Percentiles rank a stretch among this genome's conserved stretches.
Conservation (phyloP, 2,329 filamentous ascomycete genomes). For the Macrophomina tecta region DNA sequence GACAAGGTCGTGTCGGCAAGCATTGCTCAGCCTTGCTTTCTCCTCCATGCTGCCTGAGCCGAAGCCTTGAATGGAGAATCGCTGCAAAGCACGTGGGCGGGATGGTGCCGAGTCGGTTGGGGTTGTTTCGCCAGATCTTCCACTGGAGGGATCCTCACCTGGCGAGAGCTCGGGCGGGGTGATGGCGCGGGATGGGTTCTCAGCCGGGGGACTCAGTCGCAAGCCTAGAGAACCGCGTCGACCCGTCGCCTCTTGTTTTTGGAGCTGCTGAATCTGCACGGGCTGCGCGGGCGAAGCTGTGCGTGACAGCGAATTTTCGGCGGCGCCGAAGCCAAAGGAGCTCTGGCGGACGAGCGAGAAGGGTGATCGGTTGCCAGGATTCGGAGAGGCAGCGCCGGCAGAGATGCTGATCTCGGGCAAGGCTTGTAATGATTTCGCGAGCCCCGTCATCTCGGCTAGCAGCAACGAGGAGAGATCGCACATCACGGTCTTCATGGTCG, state of each 20-base stretch:
- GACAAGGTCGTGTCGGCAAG: constrained; percentile 81
- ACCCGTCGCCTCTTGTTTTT: constrained; percentile 27
- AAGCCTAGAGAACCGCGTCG: constrained; percentile 6
- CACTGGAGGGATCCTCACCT: constrained; percentile 14
- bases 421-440: constrained; percentile 56
- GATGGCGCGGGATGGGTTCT: constrained; percentile 40
- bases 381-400: not conserved
- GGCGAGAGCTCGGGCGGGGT: constrained; percentile 54
- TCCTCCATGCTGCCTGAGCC: constrained; percentile 70
- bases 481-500: constrained; percentile 64
- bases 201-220: constrained; percentile 9
- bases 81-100: constrained; percentile 61
- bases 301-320: constrained; percentile 4
- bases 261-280: constrained; percentile 16
- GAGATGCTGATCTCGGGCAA: constrained; percentile 69
- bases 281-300: constrained; percentile 18
- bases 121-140: constrained; percentile 25
- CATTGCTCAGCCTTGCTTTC: constrained; percentile 79
- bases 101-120: constrained; percentile 34
- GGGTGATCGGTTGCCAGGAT: constrained; percentile 6
- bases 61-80: constrained; percentile 70
- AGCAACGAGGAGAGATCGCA: constrained; percentile 53
- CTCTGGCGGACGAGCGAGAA: constrained; percentile 26
- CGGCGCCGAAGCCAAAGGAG: constrained; percentile 22
- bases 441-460: constrained; percentile 54